Evolutionary conservation across 2,329 filamentous ascomycete species (phyloP).

Genomic region (Fusarium sp.): DNA sequence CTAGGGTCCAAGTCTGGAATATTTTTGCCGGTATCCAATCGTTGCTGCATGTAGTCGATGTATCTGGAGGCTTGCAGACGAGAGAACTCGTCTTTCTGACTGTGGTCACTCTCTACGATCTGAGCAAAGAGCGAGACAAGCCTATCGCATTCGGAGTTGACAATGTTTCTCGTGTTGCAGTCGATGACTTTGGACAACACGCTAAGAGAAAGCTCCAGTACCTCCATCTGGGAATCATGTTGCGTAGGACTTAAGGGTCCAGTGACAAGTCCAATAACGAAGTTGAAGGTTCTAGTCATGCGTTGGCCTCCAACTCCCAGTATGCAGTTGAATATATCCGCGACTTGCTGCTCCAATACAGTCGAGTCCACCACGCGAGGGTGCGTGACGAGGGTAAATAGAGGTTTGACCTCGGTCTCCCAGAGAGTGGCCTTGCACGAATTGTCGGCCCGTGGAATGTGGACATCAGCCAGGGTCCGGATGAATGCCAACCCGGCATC

Average conservation of each 20-base stretch:
- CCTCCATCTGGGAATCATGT: neutral
- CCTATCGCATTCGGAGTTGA: neutral
- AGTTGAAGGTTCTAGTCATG: neutral
- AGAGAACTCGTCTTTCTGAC: neutral
- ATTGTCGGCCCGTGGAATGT: neutral
- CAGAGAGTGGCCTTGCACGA: neutral
- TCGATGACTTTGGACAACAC: neutral
- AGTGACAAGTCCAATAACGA: neutral
- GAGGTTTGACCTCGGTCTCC: neutral
- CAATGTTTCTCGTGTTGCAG: slow-evolving; percentile 3
- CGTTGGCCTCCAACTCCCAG: neutral
- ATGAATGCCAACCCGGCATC: neutral
- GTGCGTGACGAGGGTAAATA: neutral
- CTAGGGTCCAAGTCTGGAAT: neutral
- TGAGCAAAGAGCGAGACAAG: neutral
- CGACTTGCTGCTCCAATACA: slow-evolving; percentile 1
- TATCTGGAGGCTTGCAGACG: neutral
- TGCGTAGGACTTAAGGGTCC: neutral
- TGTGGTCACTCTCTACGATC: neutral
- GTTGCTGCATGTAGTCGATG: slow-evolving; percentile 6
- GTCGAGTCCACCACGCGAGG: slow-evolving; percentile 3
- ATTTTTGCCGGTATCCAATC: neutral
- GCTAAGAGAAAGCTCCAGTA: neutral
- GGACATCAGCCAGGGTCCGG: neutral
- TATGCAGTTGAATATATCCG: slow-evolving; percentile 1